Evolutionary conservation across 441 rosid species (phyloP), one percentile per base, ranked within the genome.

Genomic region (Mallotus japonicus): DNA sequence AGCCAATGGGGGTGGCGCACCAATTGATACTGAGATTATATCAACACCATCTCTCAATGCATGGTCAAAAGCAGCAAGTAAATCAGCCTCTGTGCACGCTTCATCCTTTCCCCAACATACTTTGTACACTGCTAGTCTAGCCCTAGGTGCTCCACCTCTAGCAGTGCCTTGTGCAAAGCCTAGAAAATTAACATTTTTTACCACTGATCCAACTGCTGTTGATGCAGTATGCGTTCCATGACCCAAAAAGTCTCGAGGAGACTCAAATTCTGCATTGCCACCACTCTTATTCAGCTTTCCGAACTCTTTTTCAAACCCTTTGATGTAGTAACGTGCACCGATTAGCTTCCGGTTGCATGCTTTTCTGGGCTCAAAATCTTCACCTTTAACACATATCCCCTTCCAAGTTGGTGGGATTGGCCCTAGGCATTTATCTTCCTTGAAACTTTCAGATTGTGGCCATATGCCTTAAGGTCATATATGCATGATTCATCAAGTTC

Each of bases 391-490:
- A 72, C 96, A 90, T 73, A 53, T 50, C 71, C 93, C 96, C 6
- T 78, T 87, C 96, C 91, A 91, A 1, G 70, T 70, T 8, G 75
- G 19, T 69, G 92, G 96, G 62, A 87, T 72, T 10, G 91, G 86
- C 55, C 82, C 79, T 16, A 77, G 60, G 51, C 76, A 75, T 7
- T 60, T 67, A 20, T 79, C 66, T 73, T 84, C 91, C 55, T 62
- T 77, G 70, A 90, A 90, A 74, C 90, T 88, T 70, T 82, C 70
- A 3, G 90, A 85, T 79, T 88, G 93, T 6, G 92, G 95, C 97
- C 95, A 89, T 72, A 89, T 72, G 16, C 95, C 97, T 37, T 37
- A 37, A 37, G 40, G 40, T 37, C 40, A 37, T 37, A 37, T 37
- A 6, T 37, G 40, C 40, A 28, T 28, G 32, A 24, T 24, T 24